A percentile compares a stretch with the other conserved stretches of the same genome.
Evolutionary conservation across 257 asterid species (phyloP).

Genomic region (Echium plantagineum): DNA sequence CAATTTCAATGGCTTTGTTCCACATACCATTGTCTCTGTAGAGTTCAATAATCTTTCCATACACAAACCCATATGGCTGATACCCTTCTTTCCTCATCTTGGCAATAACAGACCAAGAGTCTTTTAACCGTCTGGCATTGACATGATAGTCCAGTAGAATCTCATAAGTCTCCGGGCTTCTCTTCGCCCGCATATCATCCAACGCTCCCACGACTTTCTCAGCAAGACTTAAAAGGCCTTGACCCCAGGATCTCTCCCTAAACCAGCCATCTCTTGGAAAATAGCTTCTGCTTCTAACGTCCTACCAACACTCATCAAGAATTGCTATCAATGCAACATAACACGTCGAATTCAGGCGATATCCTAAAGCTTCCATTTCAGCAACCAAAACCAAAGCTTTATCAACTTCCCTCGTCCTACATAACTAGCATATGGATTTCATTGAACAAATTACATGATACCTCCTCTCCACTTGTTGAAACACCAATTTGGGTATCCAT

Average conservation of each 20-base stretch:
- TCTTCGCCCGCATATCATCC: conserved; percentile 32
- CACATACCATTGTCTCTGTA: conserved; percentile 94
- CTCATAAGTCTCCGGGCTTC: conserved; percentile 56
- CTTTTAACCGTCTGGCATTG: conserved; percentile 55
- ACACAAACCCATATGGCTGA: conserved; percentile 50
- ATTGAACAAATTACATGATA: conserved; percentile 40
- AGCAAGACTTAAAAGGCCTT: conserved; percentile 50
- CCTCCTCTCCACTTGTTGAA: conserved; percentile 32
- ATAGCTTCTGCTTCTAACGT: conserved; percentile 77
- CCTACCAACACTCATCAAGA: conserved; percentile 66
- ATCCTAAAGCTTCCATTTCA: conserved; percentile 73
- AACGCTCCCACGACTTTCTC: conserved; percentile 32
- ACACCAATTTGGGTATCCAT: conserved; percentile 7
- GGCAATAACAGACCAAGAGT: conserved; percentile 61
- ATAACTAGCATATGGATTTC: conserved; percentile 43
- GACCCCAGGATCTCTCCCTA: conserved; percentile 46
- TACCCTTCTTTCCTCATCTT: conserved; percentile 65
- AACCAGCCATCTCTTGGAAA: conserved; percentile 56
- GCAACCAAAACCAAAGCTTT: conserved; percentile 65
- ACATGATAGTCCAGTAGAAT: conserved; percentile 60
- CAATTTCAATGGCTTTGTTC: conserved; percentile 69
- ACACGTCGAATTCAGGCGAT: conserved; percentile 33
- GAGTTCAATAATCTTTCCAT: conserved; percentile 65
- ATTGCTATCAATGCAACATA: conserved; percentile 42
- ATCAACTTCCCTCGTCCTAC: conserved; percentile 56